Percentiles rank a stretch among this genome's conserved stretches.
These are phyloP conservation scores for Apostasia shenzhenica DNA, from an alignment of 106 monocot species.

Conservation along the genomic window DNA sequence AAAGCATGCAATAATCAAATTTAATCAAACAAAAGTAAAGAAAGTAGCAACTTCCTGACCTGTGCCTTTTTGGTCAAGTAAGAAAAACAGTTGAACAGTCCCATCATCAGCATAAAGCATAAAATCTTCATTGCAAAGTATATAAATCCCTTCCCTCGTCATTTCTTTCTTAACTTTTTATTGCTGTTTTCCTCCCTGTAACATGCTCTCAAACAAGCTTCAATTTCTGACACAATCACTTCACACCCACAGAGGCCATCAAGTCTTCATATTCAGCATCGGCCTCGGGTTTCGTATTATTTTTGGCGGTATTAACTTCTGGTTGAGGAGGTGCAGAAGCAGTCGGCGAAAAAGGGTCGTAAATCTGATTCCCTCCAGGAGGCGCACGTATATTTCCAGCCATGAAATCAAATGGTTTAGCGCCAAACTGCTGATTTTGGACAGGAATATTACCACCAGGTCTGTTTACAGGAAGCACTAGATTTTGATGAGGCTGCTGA, in stretches of 20 bases:
- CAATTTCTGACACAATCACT: slow-evolving; percentile 19
- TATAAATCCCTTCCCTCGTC: no score
- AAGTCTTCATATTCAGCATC: slow-evolving; percentile 97
- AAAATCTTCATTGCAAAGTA: no score
- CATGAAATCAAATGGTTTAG: not conserved
- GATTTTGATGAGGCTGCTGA: slow-evolving; percentile 22
- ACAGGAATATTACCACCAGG: slow-evolving; percentile 5
- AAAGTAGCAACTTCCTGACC: no score
- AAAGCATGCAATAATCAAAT: no score
- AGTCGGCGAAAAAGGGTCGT: slow-evolving; percentile 75
- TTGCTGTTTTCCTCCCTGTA: no score
- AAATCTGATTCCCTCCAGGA: slow-evolving; percentile 33
- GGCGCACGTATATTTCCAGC: not conserved
- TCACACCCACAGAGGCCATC: slow-evolving; percentile 92
- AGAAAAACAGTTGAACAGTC: no score
- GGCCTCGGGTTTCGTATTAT: slow-evolving; percentile 30
- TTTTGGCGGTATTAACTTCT: slow-evolving; percentile 7
- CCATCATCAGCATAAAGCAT: no score
- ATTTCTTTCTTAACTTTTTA: no score
- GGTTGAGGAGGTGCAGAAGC: slow-evolving; percentile 24
- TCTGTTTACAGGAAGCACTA: slow-evolving; percentile 11
- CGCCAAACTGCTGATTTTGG: slow-evolving; percentile 22
- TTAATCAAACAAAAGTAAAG: no score
- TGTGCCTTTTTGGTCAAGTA: no score
- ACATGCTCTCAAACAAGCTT: no score